Conservation (phyloP, 192 early-diverging fungal genomes). For the Coemansia sp. region DNA sequence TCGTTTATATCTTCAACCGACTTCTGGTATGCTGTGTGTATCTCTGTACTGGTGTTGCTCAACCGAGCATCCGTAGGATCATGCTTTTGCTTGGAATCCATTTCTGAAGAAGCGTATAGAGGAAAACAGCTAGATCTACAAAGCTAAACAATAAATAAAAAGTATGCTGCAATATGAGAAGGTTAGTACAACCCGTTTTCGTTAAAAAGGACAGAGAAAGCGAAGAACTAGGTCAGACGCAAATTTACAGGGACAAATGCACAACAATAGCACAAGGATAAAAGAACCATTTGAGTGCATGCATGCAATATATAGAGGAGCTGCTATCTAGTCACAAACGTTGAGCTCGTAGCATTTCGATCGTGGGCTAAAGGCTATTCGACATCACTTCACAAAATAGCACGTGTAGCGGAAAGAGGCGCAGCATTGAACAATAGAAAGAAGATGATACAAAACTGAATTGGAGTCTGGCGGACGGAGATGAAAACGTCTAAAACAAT, state of each 20-base stretch:
- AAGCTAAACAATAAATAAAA: not conserved
- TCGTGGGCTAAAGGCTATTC: not conserved
- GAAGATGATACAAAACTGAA: not conserved
- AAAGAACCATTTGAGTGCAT: not conserved
- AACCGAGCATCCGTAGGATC: not conserved
- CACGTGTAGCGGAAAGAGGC: not conserved
- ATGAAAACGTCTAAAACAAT: not conserved
- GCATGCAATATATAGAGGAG: not conserved
- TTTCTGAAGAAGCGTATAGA: not conserved
- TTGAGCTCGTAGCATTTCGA: not conserved
- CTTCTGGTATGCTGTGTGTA: slow-evolving; percentile 15
- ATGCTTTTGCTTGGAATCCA: not conserved
- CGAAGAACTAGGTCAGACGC: not conserved
- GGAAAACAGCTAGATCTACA: not conserved
- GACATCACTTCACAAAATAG: not conserved
- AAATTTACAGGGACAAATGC: not conserved
- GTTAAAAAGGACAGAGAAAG: not conserved
- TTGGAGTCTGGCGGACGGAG: not conserved
- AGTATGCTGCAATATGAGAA: not conserved
- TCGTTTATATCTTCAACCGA: not conserved
- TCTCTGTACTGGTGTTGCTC: slow-evolving; percentile 26
- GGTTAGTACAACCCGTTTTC: no score
- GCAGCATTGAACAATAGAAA: slow-evolving; percentile 3
- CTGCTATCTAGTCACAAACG: not conserved
- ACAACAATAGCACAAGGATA: not conserved